Evolutionary conservation across 169 alveolate species (phyloP).

Genomic region (Besnoitia besnoiti): DNA sequence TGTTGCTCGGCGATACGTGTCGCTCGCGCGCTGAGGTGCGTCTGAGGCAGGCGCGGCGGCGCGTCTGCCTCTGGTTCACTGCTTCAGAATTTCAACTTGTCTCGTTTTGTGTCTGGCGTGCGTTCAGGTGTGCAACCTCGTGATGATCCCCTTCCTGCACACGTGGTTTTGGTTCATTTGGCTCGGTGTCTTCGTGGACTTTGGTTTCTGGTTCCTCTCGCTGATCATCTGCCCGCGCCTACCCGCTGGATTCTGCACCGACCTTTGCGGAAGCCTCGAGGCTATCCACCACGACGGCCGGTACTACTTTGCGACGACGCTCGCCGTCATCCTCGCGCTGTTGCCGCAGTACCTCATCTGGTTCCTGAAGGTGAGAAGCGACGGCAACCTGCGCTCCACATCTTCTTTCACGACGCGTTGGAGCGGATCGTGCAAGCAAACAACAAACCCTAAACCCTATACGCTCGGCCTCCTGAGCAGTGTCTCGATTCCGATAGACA

Average conservation of each 20-base stretch:
- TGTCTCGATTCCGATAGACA: no score
- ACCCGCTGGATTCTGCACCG: constrained; percentile 50
- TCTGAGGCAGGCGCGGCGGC: no score
- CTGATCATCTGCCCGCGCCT: constrained; percentile 56
- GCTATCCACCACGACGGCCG: constrained; percentile 35
- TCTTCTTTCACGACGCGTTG: no score
- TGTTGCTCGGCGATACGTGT: no score
- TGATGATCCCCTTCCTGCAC: constrained; percentile 68
- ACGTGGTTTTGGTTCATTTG: constrained; percentile 70
- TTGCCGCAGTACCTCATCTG: constrained; percentile 56
- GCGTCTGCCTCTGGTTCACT: no score
- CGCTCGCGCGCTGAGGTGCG: no score
- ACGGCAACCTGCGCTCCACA: no score
- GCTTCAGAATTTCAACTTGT: no score
- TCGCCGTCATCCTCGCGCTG: constrained; percentile 57
- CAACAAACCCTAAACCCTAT: no score
- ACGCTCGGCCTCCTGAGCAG: no score
- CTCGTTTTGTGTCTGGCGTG: no score
- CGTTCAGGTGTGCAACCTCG: constrained; percentile 65
- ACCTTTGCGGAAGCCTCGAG: constrained; percentile 47
- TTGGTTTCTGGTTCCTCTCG: constrained; percentile 58
- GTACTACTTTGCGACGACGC: constrained; percentile 41
- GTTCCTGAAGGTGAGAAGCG: constrained; percentile 59
- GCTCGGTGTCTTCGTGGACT: constrained; percentile 47
- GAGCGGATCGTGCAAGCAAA: no score